Evolutionary conservation across 225 moss, liverwort and hornwort genomes (phyloP).

Genomic region (Physcomitrium patens): DNA sequence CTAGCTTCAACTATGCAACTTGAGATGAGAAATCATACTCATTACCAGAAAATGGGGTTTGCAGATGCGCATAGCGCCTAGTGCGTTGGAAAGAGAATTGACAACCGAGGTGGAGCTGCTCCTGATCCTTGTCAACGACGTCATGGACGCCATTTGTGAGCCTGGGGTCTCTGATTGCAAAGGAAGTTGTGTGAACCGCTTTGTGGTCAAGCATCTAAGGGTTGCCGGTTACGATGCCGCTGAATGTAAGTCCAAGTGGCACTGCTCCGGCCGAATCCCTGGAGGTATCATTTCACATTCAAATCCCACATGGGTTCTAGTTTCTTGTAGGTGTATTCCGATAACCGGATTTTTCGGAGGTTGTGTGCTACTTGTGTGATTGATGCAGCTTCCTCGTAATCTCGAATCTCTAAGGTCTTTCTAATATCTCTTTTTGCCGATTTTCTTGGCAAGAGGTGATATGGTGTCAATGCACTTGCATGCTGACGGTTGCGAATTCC

Average conservation of each 20-base stretch:
- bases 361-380: too few species aligned
- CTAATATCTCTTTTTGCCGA: too few species aligned
- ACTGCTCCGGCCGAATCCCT: slow-evolving; percentile 71
- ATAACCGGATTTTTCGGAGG: too few species aligned
- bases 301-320: too few species aligned
- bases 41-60: background rate
- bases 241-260: slow-evolving; percentile 86
- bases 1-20: too few species aligned
- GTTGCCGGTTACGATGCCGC: slow-evolving; percentile 68
- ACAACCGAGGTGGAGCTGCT: slow-evolving; percentile 65
- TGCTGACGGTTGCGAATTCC: background rate
- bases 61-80: slow-evolving; percentile 69
- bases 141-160: slow-evolving; percentile 70
- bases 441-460: too few species aligned
- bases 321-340: too few species aligned
- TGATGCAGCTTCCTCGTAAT: too few species aligned
- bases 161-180: slow-evolving; percentile 64
- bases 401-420: too few species aligned
- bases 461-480: background rate
- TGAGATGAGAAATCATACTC: too few species aligned
- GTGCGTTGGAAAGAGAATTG: slow-evolving; percentile 63
- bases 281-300: slow-evolving; percentile 57
- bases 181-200: slow-evolving; percentile 82
- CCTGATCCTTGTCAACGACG: slow-evolving; percentile 74
- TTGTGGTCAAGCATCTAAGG: slow-evolving; percentile 66